A percentile compares a stretch with the other conserved stretches of the same genome.
These are phyloP conservation scores for Malassezia brasiliensis DNA, from an alignment of 1,284 basidiomycete genomes.

Conservation along the genomic window DNA sequence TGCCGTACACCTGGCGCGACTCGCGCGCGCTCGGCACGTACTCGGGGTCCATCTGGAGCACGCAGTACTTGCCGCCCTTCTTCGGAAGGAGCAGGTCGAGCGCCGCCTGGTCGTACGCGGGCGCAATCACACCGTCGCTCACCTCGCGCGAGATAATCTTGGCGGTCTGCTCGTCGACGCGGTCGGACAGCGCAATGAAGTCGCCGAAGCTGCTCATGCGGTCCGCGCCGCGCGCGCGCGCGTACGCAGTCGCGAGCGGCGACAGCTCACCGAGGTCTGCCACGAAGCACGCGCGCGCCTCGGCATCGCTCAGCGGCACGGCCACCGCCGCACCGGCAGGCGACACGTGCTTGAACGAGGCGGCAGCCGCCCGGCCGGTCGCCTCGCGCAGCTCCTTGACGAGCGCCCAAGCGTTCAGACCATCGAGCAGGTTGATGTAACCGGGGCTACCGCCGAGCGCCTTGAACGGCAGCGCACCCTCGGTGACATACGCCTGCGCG, in stretches of 20 bases:
- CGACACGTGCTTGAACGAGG: constrained; percentile 99
- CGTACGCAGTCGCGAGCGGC: constrained; percentile 82
- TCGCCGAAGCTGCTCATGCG: constrained; percentile 99
- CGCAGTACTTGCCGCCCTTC: constrained; percentile 98
- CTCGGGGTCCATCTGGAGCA: constrained; percentile 55
- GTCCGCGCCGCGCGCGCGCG: constrained; percentile 91
- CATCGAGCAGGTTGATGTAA: constrained; percentile 98
- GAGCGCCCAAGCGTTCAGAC: constrained; percentile 90
- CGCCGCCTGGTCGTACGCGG: constrained; percentile 78
- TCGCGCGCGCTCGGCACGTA: constrained; percentile 54
- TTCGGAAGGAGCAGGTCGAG: constrained; percentile 87
- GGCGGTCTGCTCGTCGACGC: constrained; percentile 86
- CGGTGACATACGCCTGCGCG: constrained; percentile 86
- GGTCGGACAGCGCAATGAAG: constrained; percentile 87
- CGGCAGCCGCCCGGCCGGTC: constrained; percentile 73
- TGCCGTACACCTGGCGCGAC: constrained; percentile 88
- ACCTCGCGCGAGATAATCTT: constrained; percentile 95
- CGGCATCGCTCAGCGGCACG: constrained; percentile 64
- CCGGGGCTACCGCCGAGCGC: constrained; percentile 89
- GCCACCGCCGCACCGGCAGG: constrained; percentile 76
- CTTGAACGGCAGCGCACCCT: constrained; percentile 86
- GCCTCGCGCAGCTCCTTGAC: constrained; percentile 87
- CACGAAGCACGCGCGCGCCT: constrained; percentile 92
- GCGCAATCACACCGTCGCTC: constrained; percentile 93
- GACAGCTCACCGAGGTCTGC: constrained; percentile 85